Evolutionary conservation across 140 eudicot genomes (phyloP).

Genomic region (Stevia rebaudiana): DNA sequence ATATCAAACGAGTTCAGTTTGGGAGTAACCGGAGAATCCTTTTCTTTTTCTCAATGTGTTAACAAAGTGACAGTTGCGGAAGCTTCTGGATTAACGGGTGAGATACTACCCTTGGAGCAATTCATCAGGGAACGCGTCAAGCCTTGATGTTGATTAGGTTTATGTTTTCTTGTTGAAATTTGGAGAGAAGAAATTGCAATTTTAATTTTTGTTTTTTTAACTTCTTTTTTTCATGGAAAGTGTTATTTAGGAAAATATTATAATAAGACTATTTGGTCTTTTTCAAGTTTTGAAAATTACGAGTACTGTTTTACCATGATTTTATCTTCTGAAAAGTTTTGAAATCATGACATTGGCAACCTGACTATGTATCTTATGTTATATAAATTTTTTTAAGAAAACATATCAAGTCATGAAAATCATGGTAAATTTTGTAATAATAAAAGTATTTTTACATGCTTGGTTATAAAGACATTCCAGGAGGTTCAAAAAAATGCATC

Average conservation of each 20-base stretch:
- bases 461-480: no score
- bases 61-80: slow-evolving; percentile 74
- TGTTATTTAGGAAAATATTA: not conserved
- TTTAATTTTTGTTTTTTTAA: not conserved
- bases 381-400: not conserved
- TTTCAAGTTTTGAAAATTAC: not conserved
- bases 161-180: slow-evolving; percentile 2
- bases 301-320: not conserved
- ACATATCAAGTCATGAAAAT: not conserved
- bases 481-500: no score
- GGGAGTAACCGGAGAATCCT: slow-evolving; percentile 64
- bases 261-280: not conserved
- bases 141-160: slow-evolving; percentile 33
- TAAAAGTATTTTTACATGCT: no score
- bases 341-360: no score
- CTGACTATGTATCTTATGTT: no score
- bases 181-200: not conserved
- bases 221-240: not conserved
- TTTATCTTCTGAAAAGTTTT: not conserved
- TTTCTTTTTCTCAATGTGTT: slow-evolving; percentile 58
- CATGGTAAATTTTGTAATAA: not conserved
- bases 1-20: slow-evolving; percentile 62
- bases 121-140: slow-evolving; percentile 73
- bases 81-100: slow-evolving; percentile 73
- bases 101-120: slow-evolving; percentile 62